phyloP scores from a whole-genome alignment of 2,329 filamentous ascomycete species.

The Sarocladium brachiariae region DNA sequence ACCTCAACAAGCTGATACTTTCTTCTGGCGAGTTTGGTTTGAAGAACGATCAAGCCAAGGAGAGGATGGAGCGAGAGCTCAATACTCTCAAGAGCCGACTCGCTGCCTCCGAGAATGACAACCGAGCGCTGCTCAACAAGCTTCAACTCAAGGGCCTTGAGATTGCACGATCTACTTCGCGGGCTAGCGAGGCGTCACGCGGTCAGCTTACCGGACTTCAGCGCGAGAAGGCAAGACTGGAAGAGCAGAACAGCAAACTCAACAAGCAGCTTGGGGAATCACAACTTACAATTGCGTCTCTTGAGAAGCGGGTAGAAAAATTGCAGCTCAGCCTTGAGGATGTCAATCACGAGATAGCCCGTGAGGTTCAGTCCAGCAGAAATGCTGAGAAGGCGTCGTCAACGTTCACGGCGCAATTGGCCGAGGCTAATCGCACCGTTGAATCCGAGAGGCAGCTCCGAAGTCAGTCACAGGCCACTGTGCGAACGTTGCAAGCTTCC shows the following conservation, averaged over 20 bases:
- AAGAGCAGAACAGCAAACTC: conserved; percentile 75
- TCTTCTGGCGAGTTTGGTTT: conserved; percentile 85
- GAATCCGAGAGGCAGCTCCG: conserved; percentile 86
- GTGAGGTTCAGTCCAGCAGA: conserved; percentile 82
- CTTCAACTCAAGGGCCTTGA: conserved; percentile 96
- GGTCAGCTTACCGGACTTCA: conserved; percentile 70
- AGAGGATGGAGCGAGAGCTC: conserved; percentile 84
- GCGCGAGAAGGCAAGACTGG: conserved; percentile 72
- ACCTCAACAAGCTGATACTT: conserved; percentile 78
- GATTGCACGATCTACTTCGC: conserved; percentile 83
- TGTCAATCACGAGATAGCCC: conserved; percentile 81
- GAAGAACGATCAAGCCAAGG: conserved; percentile 89
- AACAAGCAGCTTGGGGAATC: conserved; percentile 80
- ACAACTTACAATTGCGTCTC: conserved; percentile 71
- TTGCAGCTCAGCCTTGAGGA: conserved; percentile 83
- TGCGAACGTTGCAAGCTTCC: conserved; percentile 70
- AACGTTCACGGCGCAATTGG: conserved; percentile 71
- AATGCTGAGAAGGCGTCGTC: conserved; percentile 87
- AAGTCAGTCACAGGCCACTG: conserved; percentile 77
- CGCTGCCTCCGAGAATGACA: conserved; percentile 91
- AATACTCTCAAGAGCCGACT: conserved; percentile 86
- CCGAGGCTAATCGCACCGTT: conserved; percentile 80
- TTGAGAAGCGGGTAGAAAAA: conserved; percentile 95
- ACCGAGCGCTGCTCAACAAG: conserved; percentile 90
- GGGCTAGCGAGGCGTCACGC: conserved; percentile 76